A percentile compares a stretch with the other conserved stretches of the same genome.
These are phyloP conservation scores for Crithidia mellificae DNA, from an alignment of 208 protist species.

Conservation along the genomic window DNA sequence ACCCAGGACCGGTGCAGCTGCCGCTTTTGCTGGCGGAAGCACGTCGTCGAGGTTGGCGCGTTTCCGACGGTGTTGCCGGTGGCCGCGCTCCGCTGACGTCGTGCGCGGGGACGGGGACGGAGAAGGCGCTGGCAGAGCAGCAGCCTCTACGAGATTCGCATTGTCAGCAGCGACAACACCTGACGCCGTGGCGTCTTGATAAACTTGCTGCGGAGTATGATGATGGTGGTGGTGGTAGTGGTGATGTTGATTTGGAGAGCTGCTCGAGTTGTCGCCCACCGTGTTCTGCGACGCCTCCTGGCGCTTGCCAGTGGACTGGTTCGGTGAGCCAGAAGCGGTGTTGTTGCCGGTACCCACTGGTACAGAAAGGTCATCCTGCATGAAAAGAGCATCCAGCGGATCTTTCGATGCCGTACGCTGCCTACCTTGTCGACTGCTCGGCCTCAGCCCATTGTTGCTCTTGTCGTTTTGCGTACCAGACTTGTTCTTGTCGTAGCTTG, in stretches of 20 bases:
- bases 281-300: not conserved
- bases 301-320: too few relatives aligned
- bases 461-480: too few relatives aligned
- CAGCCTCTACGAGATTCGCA: too few relatives aligned
- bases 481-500: too few relatives aligned
- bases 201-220: too few relatives aligned
- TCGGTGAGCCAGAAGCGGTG: not conserved
- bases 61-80: not conserved
- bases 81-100: not conserved
- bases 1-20: not conserved
- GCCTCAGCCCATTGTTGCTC: not conserved
- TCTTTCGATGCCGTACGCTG: not conserved
- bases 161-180: not conserved
- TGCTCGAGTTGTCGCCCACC: not conserved
- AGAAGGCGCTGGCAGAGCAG: too few relatives aligned
- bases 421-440: not conserved
- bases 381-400: not conserved
- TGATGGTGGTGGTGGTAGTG: slow-evolving; percentile 1
- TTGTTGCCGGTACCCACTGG: not conserved
- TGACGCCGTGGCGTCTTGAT: not conserved
- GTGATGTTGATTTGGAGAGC: not conserved
- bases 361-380: not conserved
- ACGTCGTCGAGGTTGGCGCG: slow-evolving; percentile 1
- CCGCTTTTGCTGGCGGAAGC: not conserved
- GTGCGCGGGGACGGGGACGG: not conserved